Conservation (phyloP, 2,329 filamentous ascomycete genomes). For the Epichloe coenophiala region DNA sequence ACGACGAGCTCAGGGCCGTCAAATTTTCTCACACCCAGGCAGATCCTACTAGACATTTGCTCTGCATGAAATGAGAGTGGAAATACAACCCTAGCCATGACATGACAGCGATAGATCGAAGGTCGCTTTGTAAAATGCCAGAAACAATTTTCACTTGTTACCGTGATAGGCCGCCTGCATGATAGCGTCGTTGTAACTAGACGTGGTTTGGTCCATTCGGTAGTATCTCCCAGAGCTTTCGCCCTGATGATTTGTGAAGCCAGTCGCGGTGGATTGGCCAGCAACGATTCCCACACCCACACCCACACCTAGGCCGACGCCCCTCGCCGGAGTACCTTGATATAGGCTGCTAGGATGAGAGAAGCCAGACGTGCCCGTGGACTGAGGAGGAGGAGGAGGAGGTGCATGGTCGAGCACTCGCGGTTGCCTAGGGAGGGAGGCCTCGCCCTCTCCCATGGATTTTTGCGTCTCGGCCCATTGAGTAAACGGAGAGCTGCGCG, state of each 20-base stretch:
- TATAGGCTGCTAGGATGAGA: constrained; percentile 38
- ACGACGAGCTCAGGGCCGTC: background rate
- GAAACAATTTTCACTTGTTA: constrained; percentile 10
- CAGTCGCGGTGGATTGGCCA: constrained; percentile 7
- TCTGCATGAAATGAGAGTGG: background rate
- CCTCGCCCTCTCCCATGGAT: constrained; percentile 9
- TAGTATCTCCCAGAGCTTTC: constrained; percentile 12
- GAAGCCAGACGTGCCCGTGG: constrained; percentile 24
- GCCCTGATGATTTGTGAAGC: constrained; percentile 2
- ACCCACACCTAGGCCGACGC: constrained; percentile 3
- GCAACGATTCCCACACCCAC: constrained; percentile 3
- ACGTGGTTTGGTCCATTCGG: constrained; percentile 20
- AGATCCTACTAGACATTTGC: background rate
- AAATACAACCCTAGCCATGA: background rate
- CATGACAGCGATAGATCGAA: background rate
- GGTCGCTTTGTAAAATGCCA: background rate
- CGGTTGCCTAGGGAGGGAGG: constrained; percentile 10
- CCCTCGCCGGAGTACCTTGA: constrained; percentile 28
- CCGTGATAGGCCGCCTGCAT: constrained; percentile 20
- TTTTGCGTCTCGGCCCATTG: constrained; percentile 16
- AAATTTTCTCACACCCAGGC: background rate
- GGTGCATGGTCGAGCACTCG: constrained; percentile 3
- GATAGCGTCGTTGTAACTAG: constrained; percentile 22
- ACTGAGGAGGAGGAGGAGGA: constrained; percentile 5
- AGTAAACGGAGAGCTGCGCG: constrained; percentile 18